A percentile compares a stretch with the other conserved stretches of the same genome.
Evolutionary conservation across 1,139 yeast genomes (phyloP).

Genomic region (Candida neerlandica): DNA sequence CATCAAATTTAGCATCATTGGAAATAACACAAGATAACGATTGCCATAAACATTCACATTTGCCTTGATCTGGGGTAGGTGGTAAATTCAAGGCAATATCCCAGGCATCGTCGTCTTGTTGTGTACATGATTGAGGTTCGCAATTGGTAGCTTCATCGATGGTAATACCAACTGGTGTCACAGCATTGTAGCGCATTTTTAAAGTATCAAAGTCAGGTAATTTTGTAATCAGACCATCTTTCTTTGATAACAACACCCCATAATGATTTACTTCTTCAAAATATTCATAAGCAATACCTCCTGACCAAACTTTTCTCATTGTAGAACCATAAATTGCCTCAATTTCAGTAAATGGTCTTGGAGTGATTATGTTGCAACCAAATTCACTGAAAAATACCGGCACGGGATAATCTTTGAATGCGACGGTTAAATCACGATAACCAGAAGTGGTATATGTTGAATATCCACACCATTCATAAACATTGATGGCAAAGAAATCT

Average conservation of each 20-base stretch:
- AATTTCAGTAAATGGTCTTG: slow-evolving; percentile 58
- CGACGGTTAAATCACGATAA: slow-evolving; percentile 54
- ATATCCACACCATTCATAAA: slow-evolving; percentile 72
- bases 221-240: slow-evolving; percentile 33
- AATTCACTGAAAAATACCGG: slow-evolving; percentile 65
- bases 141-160: slow-evolving; percentile 8
- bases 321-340: slow-evolving; percentile 38
- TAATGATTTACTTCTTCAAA: slow-evolving; percentile 39
- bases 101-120: slow-evolving; percentile 32
- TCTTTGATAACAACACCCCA: slow-evolving; percentile 34
- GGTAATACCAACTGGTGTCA: slow-evolving; percentile 26
- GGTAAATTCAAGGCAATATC: slow-evolving; percentile 50
- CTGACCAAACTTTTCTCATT: slow-evolving; percentile 45
- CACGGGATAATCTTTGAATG: slow-evolving; percentile 48
- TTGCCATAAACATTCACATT: slow-evolving; percentile 59
- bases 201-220: slow-evolving; percentile 47
- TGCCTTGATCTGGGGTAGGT: slow-evolving; percentile 52
- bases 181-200: slow-evolving; percentile 33
- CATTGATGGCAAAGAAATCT: slow-evolving; percentile 62
- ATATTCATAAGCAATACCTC: slow-evolving; percentile 44
- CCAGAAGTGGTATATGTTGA: slow-evolving; percentile 60
- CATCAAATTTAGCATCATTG: slow-evolving; percentile 32
- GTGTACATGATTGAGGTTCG: slow-evolving; percentile 6
- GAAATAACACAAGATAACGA: slow-evolving; percentile 52
- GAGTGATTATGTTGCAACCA: slow-evolving; percentile 57